phyloP scores from a whole-genome alignment of 768 basidiomycete genomes.

The Lactarius trivialis region DNA sequence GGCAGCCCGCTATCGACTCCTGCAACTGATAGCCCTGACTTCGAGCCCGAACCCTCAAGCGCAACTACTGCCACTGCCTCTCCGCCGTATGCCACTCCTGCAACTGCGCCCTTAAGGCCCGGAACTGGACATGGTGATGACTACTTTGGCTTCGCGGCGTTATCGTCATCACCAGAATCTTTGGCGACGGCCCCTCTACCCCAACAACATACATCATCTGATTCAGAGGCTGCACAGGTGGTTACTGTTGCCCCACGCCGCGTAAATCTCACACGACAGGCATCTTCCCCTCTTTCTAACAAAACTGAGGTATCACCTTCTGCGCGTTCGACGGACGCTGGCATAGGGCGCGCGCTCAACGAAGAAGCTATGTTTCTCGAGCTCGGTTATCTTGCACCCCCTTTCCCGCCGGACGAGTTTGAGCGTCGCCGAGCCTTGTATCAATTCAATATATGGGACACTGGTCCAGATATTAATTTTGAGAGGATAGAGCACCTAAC shows the following conservation, averaged over 20 bases:
- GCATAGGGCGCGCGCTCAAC: constrained; percentile 48
- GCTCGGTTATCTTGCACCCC: constrained; percentile 68
- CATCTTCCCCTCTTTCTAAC: constrained; percentile 56
- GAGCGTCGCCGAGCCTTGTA: constrained; percentile 80
- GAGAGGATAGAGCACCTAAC: constrained; percentile 90
- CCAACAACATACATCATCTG: constrained; percentile 28
- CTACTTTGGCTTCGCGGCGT: constrained; percentile 27
- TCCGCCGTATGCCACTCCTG: constrained; percentile 27
- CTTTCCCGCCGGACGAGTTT: constrained; percentile 77
- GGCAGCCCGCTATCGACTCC: constrained; percentile 27
- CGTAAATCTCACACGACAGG: constrained; percentile 52
- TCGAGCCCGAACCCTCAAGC: neutral
- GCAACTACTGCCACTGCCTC: constrained; percentile 21
- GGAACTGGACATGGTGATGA: constrained; percentile 25
- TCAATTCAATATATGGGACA: constrained; percentile 90
- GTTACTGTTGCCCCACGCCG: constrained; percentile 47
- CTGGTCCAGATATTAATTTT: constrained; percentile 81
- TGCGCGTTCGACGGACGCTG: constrained; percentile 25
- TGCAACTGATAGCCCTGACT: neutral
- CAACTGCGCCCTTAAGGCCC: constrained; percentile 24
- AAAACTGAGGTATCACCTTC: constrained; percentile 22
- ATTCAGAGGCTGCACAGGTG: constrained; percentile 31
- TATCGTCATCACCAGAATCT: constrained; percentile 5
- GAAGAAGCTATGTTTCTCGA: constrained; percentile 63
- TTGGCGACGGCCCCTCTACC: neutral